Conservation (phyloP, 164 flowering plant species). For the Warburgia ugandensis region DNA sequence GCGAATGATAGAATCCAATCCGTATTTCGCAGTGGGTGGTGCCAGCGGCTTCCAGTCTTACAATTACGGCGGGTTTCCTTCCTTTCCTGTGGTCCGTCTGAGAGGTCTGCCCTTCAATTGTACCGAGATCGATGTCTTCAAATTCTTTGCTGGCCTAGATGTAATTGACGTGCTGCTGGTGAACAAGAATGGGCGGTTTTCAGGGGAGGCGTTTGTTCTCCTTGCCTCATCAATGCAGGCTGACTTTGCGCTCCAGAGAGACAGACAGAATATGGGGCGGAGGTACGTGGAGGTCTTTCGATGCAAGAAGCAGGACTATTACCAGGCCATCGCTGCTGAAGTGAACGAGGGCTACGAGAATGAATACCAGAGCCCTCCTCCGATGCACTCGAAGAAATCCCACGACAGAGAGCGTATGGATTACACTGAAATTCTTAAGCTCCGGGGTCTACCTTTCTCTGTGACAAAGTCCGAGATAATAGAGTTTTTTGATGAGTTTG, state of each 20-base stretch:
- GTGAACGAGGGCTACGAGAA: constrained; percentile 69
- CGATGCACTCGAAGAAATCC: constrained; percentile 47
- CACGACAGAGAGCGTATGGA: constrained; percentile 67
- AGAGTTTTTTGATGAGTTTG: constrained; percentile 63
- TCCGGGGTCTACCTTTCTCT: constrained; percentile 87
- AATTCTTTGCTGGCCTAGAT: constrained; percentile 86
- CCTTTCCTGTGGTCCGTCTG: constrained; percentile 86
- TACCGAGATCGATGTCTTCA: constrained; percentile 71
- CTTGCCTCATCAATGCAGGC: constrained; percentile 66
- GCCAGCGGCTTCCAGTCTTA: constrained; percentile 20
- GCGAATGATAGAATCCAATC: constrained; percentile 32
- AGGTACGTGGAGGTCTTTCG: constrained; percentile 80
- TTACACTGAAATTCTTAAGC: constrained; percentile 63
- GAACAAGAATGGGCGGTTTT: constrained; percentile 40
- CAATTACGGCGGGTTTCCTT: constrained; percentile 22
- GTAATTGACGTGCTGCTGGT: constrained; percentile 80
- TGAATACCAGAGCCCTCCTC: constrained; percentile 55
- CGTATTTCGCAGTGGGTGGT: constrained; percentile 92
- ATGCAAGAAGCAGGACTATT: constrained; percentile 84
- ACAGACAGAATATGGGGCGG: constrained; percentile 80
- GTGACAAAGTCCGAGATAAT: constrained; percentile 53
- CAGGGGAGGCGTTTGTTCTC: constrained; percentile 84
- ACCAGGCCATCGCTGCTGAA: constrained; percentile 80
- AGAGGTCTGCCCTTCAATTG: constrained; percentile 91
- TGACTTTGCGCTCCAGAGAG: constrained; percentile 71